phyloP scores from a whole-genome alignment of 106 monocot species.

The Apostasia ramifera region DNA sequence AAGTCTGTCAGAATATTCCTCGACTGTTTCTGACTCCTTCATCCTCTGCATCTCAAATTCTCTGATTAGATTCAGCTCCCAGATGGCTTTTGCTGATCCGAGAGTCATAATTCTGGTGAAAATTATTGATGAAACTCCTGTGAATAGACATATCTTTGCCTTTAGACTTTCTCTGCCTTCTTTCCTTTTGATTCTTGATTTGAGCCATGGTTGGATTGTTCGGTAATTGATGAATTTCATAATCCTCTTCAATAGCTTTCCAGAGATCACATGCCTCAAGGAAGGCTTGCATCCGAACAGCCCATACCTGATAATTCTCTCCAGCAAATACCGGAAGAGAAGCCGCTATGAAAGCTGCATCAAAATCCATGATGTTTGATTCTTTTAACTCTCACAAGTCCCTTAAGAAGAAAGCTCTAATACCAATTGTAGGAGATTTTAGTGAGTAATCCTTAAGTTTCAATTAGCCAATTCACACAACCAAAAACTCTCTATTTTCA shows the following conservation, averaged over 20 bases:
- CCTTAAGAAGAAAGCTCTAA: background rate
- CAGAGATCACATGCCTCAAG: slow-evolving; percentile 3
- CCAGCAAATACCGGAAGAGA: background rate
- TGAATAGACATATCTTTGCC: slow-evolving; percentile 1
- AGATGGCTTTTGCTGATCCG: background rate
- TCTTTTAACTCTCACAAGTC: no score
- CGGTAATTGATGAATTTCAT: background rate
- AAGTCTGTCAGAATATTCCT: slow-evolving; percentile 6
- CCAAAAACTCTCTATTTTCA: no score
- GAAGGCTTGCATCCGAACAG: background rate
- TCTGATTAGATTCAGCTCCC: slow-evolving; percentile 7
- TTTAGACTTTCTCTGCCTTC: slow-evolving; percentile 1
- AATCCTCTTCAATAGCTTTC: slow-evolving; percentile 10
- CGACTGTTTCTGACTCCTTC: background rate
- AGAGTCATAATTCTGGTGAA: background rate
- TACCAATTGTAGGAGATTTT: background rate
- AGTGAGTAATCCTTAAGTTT: no score
- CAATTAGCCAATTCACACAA: no score
- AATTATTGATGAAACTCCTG: background rate
- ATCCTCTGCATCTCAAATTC: background rate
- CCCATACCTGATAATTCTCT: slow-evolving; percentile 3
- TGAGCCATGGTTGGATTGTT: background rate
- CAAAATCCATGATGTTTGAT: background rate
- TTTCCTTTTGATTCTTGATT: slow-evolving; percentile 1
- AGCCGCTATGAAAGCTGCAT: background rate